Percentiles rank a stretch among this genome's conserved stretches.
Conservation (phyloP, 2,329 filamentous ascomycete species). For the Zymoseptoria tritici region DNA sequence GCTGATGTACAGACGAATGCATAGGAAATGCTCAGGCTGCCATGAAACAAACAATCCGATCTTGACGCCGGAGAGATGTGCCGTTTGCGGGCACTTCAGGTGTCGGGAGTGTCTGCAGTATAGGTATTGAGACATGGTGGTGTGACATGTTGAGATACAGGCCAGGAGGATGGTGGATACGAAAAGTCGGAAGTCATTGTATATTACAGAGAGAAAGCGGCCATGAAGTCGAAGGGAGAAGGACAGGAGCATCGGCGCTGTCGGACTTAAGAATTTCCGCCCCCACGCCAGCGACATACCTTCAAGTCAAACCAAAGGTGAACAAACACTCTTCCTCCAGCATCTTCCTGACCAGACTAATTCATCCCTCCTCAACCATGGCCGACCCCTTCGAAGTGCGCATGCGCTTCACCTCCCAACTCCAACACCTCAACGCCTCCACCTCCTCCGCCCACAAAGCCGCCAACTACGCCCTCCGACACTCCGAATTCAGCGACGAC, state of each 20-base stretch:
- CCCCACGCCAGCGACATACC: neutral
- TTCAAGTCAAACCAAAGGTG: neutral
- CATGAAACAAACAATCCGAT: neutral
- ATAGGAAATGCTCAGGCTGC: neutral
- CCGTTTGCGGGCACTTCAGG: neutral
- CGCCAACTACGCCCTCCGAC: constrained; percentile 88
- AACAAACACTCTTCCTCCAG: neutral
- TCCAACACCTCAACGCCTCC: constrained; percentile 86
- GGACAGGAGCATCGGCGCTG: neutral
- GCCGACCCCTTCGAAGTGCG: constrained; percentile 94
- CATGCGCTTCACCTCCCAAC: constrained; percentile 86
- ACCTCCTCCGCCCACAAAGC: constrained; percentile 85
- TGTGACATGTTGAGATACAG: neutral
- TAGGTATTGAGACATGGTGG: neutral
- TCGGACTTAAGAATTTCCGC: neutral
- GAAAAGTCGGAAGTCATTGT: neutral
- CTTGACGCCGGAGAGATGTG: neutral
- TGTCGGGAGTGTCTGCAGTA: neutral
- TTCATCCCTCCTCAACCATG: constrained; percentile 37
- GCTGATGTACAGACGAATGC: neutral
- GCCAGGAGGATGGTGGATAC: neutral
- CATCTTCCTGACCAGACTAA: neutral
- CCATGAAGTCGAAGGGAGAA: neutral
- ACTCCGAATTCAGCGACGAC: constrained; percentile 93
- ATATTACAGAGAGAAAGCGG: neutral